These are phyloP conservation scores for Durio zibethinus DNA, from an alignment of 345 rosid genomes.

Conservation along the genomic window DNA sequence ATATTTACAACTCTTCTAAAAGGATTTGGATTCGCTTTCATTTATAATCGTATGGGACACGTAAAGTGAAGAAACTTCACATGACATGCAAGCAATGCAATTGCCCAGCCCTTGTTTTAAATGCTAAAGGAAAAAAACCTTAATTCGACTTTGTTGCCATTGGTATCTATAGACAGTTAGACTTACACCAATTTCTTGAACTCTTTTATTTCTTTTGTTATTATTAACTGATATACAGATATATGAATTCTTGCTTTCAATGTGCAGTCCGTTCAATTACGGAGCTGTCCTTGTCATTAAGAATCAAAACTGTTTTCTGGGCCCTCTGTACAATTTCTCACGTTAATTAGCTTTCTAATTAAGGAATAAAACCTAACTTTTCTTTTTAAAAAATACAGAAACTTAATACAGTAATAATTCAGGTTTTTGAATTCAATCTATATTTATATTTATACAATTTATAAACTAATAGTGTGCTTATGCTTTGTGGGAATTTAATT, in stretches of 20 bases:
- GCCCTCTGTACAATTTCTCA: background rate
- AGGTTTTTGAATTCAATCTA: background rate
- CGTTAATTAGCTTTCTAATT: background rate
- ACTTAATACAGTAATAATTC: background rate
- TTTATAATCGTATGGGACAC: background rate
- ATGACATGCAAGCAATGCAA: background rate
- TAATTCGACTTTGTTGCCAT: constrained; percentile 1
- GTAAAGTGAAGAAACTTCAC: background rate
- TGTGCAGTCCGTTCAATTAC: background rate
- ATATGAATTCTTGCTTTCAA: background rate
- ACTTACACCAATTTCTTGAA: background rate
- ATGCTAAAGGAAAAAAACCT: background rate
- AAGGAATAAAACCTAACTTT: background rate
- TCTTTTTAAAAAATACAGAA: background rate
- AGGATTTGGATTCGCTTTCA: constrained; percentile 1
- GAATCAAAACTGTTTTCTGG: background rate
- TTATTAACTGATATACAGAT: background rate
- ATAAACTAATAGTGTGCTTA: background rate
- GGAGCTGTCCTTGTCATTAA: background rate
- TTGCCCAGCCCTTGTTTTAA: background rate
- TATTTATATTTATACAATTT: background rate
- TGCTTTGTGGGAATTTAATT: background rate
- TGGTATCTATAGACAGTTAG: background rate
- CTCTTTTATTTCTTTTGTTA: background rate
- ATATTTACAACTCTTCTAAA: background rate